phyloP scores from a whole-genome alignment of 2,329 filamentous ascomycete species.

The Xylaria sp. region DNA sequence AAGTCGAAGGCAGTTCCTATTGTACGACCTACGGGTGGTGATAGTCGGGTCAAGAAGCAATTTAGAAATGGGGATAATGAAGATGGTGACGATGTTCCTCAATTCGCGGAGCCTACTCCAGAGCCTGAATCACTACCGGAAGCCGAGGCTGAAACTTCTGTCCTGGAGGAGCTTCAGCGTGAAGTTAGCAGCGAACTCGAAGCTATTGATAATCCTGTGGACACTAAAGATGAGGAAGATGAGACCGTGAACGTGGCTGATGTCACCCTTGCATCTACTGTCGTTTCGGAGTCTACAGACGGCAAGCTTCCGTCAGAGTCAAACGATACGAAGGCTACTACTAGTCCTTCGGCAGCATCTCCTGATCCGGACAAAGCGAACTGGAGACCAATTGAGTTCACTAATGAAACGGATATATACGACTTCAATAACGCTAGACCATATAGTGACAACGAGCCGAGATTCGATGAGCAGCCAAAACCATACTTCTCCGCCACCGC shows the following conservation, averaged over 20 bases:
- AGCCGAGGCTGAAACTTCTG: conserved; percentile 26
- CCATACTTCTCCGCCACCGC: conserved; percentile 71
- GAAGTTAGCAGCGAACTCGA: conserved; percentile 30
- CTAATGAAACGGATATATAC: conserved; percentile 53
- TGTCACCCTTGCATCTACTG: conserved; percentile 60
- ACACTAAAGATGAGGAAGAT: conserved; percentile 47
- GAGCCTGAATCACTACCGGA: conserved; percentile 43
- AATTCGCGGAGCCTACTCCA: conserved; percentile 68
- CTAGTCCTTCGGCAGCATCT: conserved; percentile 59
- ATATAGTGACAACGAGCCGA: conserved; percentile 49
- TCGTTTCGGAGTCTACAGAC: conserved; percentile 59
- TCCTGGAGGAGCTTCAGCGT: conserved; percentile 14
- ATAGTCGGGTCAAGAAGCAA: conserved; percentile 74
- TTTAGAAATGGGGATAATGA: conserved; percentile 64
- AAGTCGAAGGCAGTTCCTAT: conserved; percentile 86
- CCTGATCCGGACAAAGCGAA: conserved; percentile 56
- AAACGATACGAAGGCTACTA: conserved; percentile 52
- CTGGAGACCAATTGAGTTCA: conserved; percentile 68
- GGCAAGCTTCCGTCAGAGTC: conserved; percentile 46
- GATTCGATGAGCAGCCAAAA: conserved; percentile 53
- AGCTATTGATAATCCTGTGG: conserved; percentile 42
- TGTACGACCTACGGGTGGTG: conserved; percentile 71
- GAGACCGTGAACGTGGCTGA: conserved; percentile 52
- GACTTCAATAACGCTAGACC: conserved; percentile 59
- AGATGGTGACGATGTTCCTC: conserved; percentile 74